Conservation (phyloP, 2,329 filamentous ascomycete species). For the Aspergillus fructus region DNA sequence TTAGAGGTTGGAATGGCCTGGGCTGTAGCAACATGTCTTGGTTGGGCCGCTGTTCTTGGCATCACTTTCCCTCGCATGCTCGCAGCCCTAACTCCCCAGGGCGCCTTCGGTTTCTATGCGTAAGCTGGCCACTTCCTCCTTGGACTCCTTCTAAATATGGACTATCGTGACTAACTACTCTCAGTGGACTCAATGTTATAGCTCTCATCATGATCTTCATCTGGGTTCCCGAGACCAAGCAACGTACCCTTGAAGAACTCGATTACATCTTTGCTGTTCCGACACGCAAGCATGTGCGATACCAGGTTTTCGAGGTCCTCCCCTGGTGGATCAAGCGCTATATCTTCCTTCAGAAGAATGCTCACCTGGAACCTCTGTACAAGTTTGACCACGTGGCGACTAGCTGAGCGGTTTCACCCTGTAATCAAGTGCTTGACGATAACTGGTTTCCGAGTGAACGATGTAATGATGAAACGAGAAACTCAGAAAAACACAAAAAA, state of each 20-base stretch:
- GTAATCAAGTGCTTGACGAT: neutral
- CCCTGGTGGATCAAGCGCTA: constrained; percentile 63
- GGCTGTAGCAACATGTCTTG: constrained; percentile 47
- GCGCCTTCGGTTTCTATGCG: constrained; percentile 62
- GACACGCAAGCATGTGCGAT: constrained; percentile 56
- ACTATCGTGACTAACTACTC: constrained; percentile 5
- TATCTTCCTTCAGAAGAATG: constrained; percentile 52
- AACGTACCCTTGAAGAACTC: constrained; percentile 56
- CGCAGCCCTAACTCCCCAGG: constrained; percentile 48
- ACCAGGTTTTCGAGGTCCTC: constrained; percentile 56
- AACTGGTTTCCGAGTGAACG: neutral
- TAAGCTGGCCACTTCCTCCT: constrained; percentile 22
- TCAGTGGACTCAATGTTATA: constrained; percentile 56
- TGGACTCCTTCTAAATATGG: too few relatives aligned
- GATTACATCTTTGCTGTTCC: constrained; percentile 62
- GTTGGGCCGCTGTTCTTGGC: constrained; percentile 52
- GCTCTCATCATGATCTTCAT: constrained; percentile 66
- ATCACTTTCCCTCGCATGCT: constrained; percentile 52
- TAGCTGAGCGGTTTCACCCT: constrained; percentile 22
- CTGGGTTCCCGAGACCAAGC: constrained; percentile 58
- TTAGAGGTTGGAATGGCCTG: constrained; percentile 50
- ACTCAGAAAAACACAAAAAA: neutral
- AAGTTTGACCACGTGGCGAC: constrained; percentile 40
- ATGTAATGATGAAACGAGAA: neutral
- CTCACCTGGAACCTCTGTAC: constrained; percentile 52